Evolutionary conservation across 2,329 filamentous ascomycete genomes (phyloP).

Genomic region (Verticillium isaacii): DNA sequence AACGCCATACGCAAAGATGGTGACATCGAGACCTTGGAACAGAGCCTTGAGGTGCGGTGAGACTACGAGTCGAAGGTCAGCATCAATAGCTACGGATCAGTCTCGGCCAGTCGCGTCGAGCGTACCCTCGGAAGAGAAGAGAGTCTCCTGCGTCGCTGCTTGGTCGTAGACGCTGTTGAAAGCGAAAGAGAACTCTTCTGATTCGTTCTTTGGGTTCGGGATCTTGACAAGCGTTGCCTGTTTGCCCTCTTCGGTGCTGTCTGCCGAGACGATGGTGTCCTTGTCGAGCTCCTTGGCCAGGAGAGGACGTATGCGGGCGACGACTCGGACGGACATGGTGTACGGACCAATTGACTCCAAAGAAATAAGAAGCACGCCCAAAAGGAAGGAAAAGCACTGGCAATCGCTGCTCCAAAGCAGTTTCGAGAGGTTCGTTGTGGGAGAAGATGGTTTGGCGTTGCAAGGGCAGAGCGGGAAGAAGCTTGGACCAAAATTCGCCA

Average conservation of each 20-base stretch:
- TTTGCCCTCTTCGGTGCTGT: slow-evolving; percentile 55
- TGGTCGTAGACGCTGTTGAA: slow-evolving; percentile 92
- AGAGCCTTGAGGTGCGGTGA: slow-evolving; percentile 85
- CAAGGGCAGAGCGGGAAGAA: slow-evolving; percentile 1
- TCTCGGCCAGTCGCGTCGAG: slow-evolving; percentile 9
- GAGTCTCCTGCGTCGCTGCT: slow-evolving; percentile 71
- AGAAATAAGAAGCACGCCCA: neutral
- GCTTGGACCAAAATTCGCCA: neutral
- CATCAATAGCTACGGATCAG: slow-evolving; percentile 1
- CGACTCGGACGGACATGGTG: slow-evolving; percentile 70
- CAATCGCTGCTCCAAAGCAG: neutral
- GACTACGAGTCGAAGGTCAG: slow-evolving; percentile 46
- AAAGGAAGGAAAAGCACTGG: neutral
- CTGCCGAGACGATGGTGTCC: slow-evolving; percentile 76
- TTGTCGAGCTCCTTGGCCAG: slow-evolving; percentile 80
- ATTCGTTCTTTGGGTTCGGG: slow-evolving; percentile 88
- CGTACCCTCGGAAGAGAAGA: slow-evolving; percentile 86
- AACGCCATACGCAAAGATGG: slow-evolving; percentile 88
- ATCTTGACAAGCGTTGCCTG: slow-evolving; percentile 73
- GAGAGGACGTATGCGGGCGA: slow-evolving; percentile 85
- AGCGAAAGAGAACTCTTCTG: slow-evolving; percentile 87
- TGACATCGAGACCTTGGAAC: slow-evolving; percentile 83
- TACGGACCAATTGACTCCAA: slow-evolving; percentile 4
- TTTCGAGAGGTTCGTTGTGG: slow-evolving; percentile 7
- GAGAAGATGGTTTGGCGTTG: slow-evolving; percentile 3